A percentile compares a stretch with the other conserved stretches of the same genome.
Evolutionary conservation across 176 grass and related monocot genomes (phyloP).

Genomic region (Phragmites australis): DNA sequence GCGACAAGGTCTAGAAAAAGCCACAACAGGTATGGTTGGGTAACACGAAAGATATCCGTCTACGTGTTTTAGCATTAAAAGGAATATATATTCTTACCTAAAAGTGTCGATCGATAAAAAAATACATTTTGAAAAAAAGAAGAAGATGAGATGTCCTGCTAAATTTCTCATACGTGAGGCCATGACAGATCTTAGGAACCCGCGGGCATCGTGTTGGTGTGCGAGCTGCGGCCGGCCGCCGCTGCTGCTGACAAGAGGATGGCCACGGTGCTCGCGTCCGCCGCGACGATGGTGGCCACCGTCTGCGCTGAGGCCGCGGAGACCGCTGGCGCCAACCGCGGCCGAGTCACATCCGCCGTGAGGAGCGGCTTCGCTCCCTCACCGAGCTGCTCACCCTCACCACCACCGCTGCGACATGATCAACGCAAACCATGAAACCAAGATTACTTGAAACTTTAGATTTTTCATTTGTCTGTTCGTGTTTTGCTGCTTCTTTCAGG

Average conservation of each 20-base stretch:
- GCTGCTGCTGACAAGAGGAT: conserved; percentile 25
- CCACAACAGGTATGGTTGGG: no score
- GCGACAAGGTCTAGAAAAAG: no score
- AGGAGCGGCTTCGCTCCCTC: conserved; percentile 53
- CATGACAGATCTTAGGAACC: no score
- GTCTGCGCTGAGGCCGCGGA: conserved; percentile 91
- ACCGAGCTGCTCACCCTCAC: conserved; percentile 65
- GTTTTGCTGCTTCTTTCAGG: conserved; percentile 31
- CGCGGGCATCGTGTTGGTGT: conserved; percentile 57
- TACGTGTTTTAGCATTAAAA: no score
- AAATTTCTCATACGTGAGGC: no score
- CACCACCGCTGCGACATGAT: conserved; percentile 70
- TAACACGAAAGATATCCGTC: no score
- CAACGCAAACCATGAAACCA: background rate
- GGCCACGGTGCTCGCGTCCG: conserved; percentile 60
- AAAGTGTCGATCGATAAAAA: no score
- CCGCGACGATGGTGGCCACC: conserved; percentile 76
- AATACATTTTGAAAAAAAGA: no score
- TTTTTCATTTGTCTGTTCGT: no score
- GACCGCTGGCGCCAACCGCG: conserved; percentile 48
- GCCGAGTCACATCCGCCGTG: conserved; percentile 56
- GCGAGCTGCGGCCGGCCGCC: conserved; percentile 35
- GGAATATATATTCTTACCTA: no score
- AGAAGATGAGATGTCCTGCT: no score
- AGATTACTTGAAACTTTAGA: no score